phyloP scores from a whole-genome alignment of 2,329 filamentous ascomycete genomes.

The Rutstroemia sp. region DNA sequence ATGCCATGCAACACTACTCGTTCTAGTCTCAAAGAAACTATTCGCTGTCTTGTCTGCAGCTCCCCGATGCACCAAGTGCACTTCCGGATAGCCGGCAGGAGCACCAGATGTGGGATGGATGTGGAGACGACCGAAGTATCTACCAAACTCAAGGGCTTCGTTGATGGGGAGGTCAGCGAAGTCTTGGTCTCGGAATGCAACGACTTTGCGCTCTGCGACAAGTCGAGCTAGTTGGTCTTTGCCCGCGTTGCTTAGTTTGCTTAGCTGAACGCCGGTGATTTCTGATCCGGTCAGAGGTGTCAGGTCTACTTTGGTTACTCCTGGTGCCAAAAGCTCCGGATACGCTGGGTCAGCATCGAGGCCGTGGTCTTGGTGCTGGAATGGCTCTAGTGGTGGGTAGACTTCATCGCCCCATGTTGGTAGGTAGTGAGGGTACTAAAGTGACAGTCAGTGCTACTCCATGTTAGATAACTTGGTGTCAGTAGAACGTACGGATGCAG shows the following conservation, averaged over 20 bases:
- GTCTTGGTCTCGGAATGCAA: constrained; percentile 71
- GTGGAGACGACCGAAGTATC: constrained; percentile 75
- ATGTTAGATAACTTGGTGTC: not conserved
- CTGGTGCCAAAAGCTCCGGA: constrained; percentile 55
- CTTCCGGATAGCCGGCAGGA: constrained; percentile 63
- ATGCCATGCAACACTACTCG: constrained; percentile 82
- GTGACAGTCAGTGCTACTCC: not conserved
- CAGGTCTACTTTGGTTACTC: constrained; percentile 49
- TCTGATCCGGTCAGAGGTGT: constrained; percentile 71
- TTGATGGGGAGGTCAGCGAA: constrained; percentile 62
- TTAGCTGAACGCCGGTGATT: constrained; percentile 63
- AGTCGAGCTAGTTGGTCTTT: constrained; percentile 72
- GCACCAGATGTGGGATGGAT: constrained; percentile 74
- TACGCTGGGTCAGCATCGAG: constrained; percentile 65
- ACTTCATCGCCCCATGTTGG: constrained; percentile 59
- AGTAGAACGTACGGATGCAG: constrained; percentile 23
- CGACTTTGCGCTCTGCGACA: constrained; percentile 70
- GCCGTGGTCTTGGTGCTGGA: constrained; percentile 68
- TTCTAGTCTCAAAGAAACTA: constrained; percentile 60
- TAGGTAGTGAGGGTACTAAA: constrained; percentile 49
- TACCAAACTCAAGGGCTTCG: constrained; percentile 60
- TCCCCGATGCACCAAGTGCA: constrained; percentile 72
- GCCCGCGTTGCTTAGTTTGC: constrained; percentile 56
- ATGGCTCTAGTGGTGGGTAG: constrained; percentile 59
- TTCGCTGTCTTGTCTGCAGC: constrained; percentile 53